Evolutionary conservation across 345 rosid species (phyloP).

Genomic region (Dipteronia sinensis): DNA sequence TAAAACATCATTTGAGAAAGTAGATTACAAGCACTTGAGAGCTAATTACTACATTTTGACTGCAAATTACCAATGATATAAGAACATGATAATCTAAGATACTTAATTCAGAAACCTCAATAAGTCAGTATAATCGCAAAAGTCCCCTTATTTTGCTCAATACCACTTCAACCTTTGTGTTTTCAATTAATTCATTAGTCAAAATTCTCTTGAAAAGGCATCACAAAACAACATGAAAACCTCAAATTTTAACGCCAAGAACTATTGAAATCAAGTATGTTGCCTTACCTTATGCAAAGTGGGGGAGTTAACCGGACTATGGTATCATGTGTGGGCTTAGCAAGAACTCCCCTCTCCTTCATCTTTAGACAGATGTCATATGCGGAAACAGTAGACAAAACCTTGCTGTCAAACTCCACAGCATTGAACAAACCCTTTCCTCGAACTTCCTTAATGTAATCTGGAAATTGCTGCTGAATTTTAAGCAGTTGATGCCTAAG

Average conservation of each 20-base stretch:
- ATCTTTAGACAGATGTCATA: constrained; percentile 85
- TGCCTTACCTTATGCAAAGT: constrained; percentile 75
- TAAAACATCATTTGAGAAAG: not conserved
- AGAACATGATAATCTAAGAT: not conserved
- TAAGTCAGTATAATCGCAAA: not conserved
- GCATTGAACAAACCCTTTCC: constrained; percentile 96
- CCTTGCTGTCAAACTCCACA: constrained; percentile 65
- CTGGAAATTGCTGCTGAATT: constrained; percentile 66
- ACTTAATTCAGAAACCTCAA: not conserved
- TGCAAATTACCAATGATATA: not conserved
- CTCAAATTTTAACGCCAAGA: not conserved
- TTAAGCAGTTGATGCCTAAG: constrained; percentile 55
- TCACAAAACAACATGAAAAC: not conserved
- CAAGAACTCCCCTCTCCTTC: constrained; percentile 91
- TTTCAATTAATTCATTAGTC: not conserved
- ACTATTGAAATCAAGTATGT: constrained; percentile 7
- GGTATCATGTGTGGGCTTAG: constrained; percentile 89
- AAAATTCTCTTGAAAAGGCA: not conserved
- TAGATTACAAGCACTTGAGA: not conserved
- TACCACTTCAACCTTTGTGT: not conserved
- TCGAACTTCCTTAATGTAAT: constrained; percentile 77
- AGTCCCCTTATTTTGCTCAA: not conserved
- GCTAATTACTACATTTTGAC: not conserved
- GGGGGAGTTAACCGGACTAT: constrained; percentile 96
- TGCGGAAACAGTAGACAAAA: constrained; percentile 74